A percentile compares a stretch with the other conserved stretches of the same genome.
These are phyloP conservation scores for Fusarium avenaceum DNA, from an alignment of 2,329 filamentous ascomycete genomes.

Conservation along the genomic window DNA sequence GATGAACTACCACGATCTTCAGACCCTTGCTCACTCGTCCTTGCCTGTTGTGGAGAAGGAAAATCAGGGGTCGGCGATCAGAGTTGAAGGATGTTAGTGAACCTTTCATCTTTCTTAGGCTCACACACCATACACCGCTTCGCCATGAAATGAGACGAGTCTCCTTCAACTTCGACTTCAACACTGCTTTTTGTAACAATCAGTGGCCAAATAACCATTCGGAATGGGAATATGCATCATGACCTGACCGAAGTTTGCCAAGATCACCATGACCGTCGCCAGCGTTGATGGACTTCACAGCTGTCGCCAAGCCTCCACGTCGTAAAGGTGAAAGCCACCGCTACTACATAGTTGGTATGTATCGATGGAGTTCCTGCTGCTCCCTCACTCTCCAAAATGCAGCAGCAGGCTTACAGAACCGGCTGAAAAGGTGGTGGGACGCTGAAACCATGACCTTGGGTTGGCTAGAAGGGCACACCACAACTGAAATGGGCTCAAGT, in stretches of 20 bases:
- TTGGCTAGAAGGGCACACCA: conserved; percentile 30
- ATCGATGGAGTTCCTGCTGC: not conserved
- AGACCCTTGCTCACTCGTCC: conserved; percentile 14
- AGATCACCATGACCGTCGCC: not conserved
- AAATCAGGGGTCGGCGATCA: conserved; percentile 28
- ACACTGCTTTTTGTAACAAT: not conserved
- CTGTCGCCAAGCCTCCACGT: too few species aligned
- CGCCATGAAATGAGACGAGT: conserved; percentile 14
- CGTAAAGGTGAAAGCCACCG: too few species aligned
- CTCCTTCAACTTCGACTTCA: conserved; percentile 2
- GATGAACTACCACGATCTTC: conserved; percentile 7
- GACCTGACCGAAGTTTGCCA: not conserved
- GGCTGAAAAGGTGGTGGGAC: conserved; percentile 27
- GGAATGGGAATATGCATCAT: not conserved
- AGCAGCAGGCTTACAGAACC: conserved; percentile 1
- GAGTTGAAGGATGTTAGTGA: conserved; percentile 14
- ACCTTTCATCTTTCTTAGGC: conserved; percentile 13
- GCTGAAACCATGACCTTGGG: conserved; percentile 27
- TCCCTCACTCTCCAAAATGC: too few species aligned
- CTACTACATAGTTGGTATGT: not conserved
- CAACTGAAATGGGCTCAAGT: conserved; percentile 29
- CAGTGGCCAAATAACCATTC: not conserved
- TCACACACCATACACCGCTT: conserved; percentile 38
- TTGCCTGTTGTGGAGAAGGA: conserved; percentile 27
- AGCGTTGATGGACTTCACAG: too few species aligned